A percentile compares a stretch with the other conserved stretches of the same genome.
Conservation (phyloP, 2,329 filamentous ascomycete genomes). For the Lasiodiplodia gonubiensis region DNA sequence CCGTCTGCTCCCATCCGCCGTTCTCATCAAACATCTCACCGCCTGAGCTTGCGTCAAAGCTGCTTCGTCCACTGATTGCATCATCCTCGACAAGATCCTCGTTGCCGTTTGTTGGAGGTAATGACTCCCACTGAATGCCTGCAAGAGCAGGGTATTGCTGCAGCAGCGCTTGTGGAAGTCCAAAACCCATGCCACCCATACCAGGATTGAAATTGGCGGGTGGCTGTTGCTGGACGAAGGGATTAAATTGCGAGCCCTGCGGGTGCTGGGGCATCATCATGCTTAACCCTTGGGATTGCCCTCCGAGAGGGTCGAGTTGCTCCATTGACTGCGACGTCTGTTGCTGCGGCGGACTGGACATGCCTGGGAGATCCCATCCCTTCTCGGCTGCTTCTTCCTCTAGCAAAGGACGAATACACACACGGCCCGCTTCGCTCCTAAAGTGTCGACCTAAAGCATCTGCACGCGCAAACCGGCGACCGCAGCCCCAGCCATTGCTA, state of each 20-base stretch:
- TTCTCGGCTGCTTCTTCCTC: slow-evolving; percentile 91
- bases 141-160: slow-evolving; percentile 94
- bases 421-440: slow-evolving; percentile 89
- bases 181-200: slow-evolving; percentile 49
- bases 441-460: slow-evolving; percentile 95
- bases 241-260: slow-evolving; percentile 34
- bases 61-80: slow-evolving; percentile 75
- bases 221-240: slow-evolving; percentile 21
- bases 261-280: slow-evolving; percentile 43
- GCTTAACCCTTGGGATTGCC: slow-evolving; percentile 38
- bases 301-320: slow-evolving; percentile 34
- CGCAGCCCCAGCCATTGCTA: slow-evolving; percentile 88
- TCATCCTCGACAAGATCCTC: slow-evolving; percentile 39
- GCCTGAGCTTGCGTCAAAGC: slow-evolving; percentile 77
- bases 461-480: slow-evolving; percentile 88
- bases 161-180: slow-evolving; percentile 83
- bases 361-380: slow-evolving; percentile 65
- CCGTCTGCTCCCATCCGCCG: slow-evolving; percentile 21
- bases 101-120: slow-evolving; percentile 67
- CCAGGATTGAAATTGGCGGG: slow-evolving; percentile 34
- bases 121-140: slow-evolving; percentile 81
- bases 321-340: slow-evolving; percentile 23
- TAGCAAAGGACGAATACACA: slow-evolving; percentile 95
- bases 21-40: slow-evolving; percentile 75
- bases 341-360: slow-evolving; percentile 59